Base-by-base conservation (phyloP, 768 basidiomycete species). In the Epithele typhae region DNA sequence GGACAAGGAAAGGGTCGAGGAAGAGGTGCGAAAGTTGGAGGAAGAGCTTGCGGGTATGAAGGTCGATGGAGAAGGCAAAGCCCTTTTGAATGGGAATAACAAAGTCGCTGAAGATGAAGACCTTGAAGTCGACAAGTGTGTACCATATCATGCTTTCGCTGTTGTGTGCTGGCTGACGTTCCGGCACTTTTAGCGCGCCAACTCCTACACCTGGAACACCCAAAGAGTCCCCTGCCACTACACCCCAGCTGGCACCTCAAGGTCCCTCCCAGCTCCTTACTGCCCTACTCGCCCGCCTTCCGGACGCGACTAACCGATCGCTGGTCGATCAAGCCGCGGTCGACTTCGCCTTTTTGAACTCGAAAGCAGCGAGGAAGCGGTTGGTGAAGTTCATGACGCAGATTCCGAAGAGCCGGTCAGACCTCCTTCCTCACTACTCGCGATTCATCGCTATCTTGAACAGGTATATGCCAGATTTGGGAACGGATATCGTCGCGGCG, bases 281-380 rank as follows among this genome's bases (percentile, higher is more conserved):
- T 4, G 88, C 91, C 10, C 73, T 99, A 17, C 82, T 99, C 32
- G 83, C 87, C 25, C 87, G 93, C 23, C 74, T 99, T 10, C 89
- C 95, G 0, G 95, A 99, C 63, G 88, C 90, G n/a, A 94, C 89
- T 11, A 97, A 92, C 59, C 81, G 90, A 14, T 76, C 79, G 2
- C 64, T 92, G 49, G 88, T 98, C 47, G 96, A 99, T 62, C 91
- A 95, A 66, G 85, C 87, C 23, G 93, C 93, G 0, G 81, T 97
- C 32, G 95, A 99, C 52, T 99, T 99, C 64, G 91, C 92, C 0
- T 92, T 94, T 59, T 72, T 99, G 47, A 99, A 98, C 61, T 94
- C 92, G 35, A 98, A 98, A 64, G 92, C 95, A 18, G 91, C 94
- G 11, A 74, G 96, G 57, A 98, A 95, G 64, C 71, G 96, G 46